phyloP scores from a whole-genome alignment of 345 rosid genomes.

The Microthlaspi erraticum region DNA sequence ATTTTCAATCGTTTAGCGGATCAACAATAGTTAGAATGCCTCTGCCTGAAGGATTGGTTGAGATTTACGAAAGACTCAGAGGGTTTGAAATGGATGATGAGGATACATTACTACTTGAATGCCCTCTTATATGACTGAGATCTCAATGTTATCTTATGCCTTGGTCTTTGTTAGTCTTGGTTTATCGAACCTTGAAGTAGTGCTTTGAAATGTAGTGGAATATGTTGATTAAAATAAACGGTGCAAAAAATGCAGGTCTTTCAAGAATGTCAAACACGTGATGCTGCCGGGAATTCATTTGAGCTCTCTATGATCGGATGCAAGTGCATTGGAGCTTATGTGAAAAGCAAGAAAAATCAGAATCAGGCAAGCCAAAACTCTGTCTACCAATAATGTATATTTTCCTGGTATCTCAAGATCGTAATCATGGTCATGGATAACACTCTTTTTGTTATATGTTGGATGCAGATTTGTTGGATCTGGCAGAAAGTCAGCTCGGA shows the following conservation, averaged over 20 bases:
- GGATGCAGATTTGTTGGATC: constrained; percentile 89
- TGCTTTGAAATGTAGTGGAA: too few relatives aligned
- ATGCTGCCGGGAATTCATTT: constrained; percentile 70
- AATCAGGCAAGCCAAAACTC: constrained; percentile 70
- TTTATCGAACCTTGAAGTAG: constrained; percentile 6
- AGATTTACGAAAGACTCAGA: neutral
- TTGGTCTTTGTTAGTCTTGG: constrained; percentile 9
- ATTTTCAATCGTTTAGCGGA: neutral
- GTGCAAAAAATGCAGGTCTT: constrained; percentile 61
- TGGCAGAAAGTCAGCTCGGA: constrained; percentile 85
- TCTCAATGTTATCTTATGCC: constrained; percentile 9
- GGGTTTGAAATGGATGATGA: neutral
- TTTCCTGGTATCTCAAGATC: neutral
- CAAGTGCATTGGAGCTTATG: constrained; percentile 99
- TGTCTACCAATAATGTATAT: constrained; percentile 23
- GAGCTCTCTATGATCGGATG: constrained; percentile 82
- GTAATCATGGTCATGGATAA: neutral
- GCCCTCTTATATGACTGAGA: constrained; percentile 8
- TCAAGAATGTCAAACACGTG: constrained; percentile 65
- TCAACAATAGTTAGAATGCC: neutral
- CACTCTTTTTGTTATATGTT: constrained; percentile 27
- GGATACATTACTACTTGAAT: neutral
- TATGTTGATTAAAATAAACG: neutral
- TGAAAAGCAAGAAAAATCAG: constrained; percentile 88
- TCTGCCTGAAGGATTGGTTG: neutral